phyloP scores from a whole-genome alignment of 2,329 filamentous ascomycete genomes.

The Penicillium sp. region DNA sequence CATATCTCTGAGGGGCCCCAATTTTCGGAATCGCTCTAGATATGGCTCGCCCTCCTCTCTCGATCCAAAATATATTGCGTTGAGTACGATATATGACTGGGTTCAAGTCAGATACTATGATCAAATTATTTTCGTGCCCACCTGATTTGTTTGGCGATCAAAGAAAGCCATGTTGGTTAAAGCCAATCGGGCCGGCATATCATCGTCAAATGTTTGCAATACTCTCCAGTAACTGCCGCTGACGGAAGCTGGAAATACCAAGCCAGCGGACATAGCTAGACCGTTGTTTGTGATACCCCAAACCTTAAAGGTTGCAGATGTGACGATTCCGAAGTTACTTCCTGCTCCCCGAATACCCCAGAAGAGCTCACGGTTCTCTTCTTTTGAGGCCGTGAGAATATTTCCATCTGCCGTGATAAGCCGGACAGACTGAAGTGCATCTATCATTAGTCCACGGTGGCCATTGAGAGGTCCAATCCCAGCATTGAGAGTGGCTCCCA shows the following conservation, averaged over 20 bases:
- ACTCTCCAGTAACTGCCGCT: not conserved
- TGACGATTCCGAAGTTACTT: conserved; percentile 46
- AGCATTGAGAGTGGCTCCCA: conserved; percentile 20
- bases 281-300: conserved; percentile 20
- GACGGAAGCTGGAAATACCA: conserved; percentile 12
- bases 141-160: not conserved
- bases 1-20: not conserved
- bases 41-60: not conserved
- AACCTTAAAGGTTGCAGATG: conserved; percentile 34
- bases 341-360: conserved; percentile 47
- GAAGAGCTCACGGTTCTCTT: conserved; percentile 41
- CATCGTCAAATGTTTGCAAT: not conserved
- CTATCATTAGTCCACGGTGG: conserved; percentile 15
- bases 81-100: not conserved
- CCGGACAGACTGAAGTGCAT: conserved; percentile 14
- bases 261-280: conserved; percentile 16
- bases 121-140: not conserved
- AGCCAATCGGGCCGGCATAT: not conserved
- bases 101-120: too few relatives aligned
- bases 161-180: not conserved
- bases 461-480: conserved; percentile 18
- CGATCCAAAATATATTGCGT: not conserved
- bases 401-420: conserved; percentile 44
- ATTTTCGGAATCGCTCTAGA: not conserved
- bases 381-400: conserved; percentile 36